Base-by-base conservation (phyloP, 441 rosid genomes). In the Mallotus japonicus region DNA sequence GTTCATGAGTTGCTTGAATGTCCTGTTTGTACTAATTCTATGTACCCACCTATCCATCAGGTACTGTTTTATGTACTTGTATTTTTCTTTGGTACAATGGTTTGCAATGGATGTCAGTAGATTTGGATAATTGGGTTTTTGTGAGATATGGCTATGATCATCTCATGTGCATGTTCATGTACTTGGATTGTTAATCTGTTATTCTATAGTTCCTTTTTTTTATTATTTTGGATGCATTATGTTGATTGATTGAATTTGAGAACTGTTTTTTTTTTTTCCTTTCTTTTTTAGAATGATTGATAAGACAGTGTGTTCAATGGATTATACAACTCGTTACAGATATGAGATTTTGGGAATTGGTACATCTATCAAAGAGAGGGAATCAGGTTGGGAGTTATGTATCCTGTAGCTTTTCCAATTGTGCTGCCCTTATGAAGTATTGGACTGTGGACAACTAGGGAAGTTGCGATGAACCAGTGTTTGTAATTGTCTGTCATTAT, bases 1-100 rank as follows among this genome's bases (percentile, higher is more conserved):
- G 95, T 91, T 73, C 91, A 88, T 65, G 97, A 91, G 82, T 82
- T 91, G 84, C 79, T 91, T 1, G 96, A 91, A 71, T 91, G 96
- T 75, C 96, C 96, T 47, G 92, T 91, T 71, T 91, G 96, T 70
- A 91, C 96, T 76, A 85, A 85, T 75, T 91, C 96, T 32, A 89
- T 91, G 97, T 88, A 91, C 70, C 97, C 97, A 44, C 97, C 97
- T 51, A 91, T 91, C 73, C 91, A 91, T 84, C 97, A 91, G 97
- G 92, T 87, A 32, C 17, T 16, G 4, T 16, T 14, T 61, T 78
- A 28, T 20, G 66, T 12, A 20, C 22, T 55, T 44, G 1, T 24
- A 32, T 6, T 42, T 74, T 28, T 32, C 0, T 32, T 57, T 47
- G 37, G 37, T 68, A 50, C 68, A 55, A 72, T 71, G 1, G 11